Evolutionary conservation across 441 rosid species (phyloP).

Genomic region (Flueggea neowawraea): DNA sequence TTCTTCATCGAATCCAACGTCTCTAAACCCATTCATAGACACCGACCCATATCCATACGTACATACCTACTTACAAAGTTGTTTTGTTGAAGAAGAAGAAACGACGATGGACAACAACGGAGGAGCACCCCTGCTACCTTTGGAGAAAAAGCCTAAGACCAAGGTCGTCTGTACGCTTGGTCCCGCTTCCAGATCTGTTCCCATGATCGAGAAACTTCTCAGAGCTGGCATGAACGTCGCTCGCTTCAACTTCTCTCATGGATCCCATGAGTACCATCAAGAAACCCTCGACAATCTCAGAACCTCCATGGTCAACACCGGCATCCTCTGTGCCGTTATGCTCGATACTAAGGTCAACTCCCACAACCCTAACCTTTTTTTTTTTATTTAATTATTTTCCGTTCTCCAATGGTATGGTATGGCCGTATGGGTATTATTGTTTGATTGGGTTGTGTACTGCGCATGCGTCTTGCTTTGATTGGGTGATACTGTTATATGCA

Average conservation of each 20-base stretch:
- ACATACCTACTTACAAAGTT: no score
- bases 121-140: no score
- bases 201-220: constrained; percentile 74
- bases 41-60: no score
- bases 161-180: constrained; percentile 95
- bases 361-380: neutral
- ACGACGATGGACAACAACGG: no score
- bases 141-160: constrained; percentile 69
- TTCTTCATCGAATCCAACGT: no score
- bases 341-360: constrained; percentile 80
- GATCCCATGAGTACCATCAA: constrained; percentile 85
- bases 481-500: no score
- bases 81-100: neutral
- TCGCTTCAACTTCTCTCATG: constrained; percentile 93
- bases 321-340: constrained; percentile 91
- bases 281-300: constrained; percentile 90
- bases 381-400: neutral
- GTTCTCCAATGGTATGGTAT: no score
- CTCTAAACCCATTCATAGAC: no score
- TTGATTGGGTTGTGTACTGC: no score
- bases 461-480: no score
- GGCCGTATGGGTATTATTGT: no score
- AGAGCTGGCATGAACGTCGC: constrained; percentile 97
- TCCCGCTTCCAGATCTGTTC: constrained; percentile 79
- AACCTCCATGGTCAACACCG: constrained; percentile 75